Conservation (phyloP, 2,329 filamentous ascomycete species). For the Monosporascus sp. region DNA sequence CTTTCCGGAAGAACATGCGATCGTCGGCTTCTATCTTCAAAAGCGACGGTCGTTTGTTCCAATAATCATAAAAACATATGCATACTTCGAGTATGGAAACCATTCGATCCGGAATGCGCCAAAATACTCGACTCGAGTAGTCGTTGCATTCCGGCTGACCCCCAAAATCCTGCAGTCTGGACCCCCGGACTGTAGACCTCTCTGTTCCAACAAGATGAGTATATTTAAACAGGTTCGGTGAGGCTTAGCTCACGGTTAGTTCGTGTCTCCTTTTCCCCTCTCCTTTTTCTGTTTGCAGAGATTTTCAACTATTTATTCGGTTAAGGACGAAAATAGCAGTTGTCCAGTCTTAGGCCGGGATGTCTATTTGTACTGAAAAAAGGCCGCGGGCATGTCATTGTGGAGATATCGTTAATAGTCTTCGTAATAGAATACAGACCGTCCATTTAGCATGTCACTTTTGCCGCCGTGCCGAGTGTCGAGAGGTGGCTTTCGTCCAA, state of each 20-base stretch:
- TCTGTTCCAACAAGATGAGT: not conserved
- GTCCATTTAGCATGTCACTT: constrained; percentile 7
- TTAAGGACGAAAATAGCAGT: not conserved
- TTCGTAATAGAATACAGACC: not conserved
- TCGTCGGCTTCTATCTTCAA: not conserved
- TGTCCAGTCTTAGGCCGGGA: not conserved
- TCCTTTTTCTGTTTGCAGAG: too few species aligned
- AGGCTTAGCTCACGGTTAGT: not conserved
- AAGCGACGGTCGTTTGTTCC: not conserved
- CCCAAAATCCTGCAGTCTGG: not conserved
- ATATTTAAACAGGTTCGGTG: not conserved
- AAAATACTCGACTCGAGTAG: not conserved
- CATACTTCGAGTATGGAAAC: not conserved
- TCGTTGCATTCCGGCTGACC: not conserved
- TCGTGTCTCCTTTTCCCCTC: too few species aligned
- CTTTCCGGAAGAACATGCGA: not conserved
- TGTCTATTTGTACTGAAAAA: too few species aligned
- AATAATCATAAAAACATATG: not conserved
- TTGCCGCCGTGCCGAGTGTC: constrained; percentile 28
- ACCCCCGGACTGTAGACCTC: not conserved
- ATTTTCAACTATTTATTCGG: too few species aligned
- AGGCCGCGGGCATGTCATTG: not conserved
- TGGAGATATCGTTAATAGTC: not conserved
- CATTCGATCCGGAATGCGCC: not conserved
- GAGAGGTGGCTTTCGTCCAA: constrained; percentile 24